Evolutionary conservation across 345 rosid species (phyloP).

Genomic region (Crucihimalaya himalaica): DNA sequence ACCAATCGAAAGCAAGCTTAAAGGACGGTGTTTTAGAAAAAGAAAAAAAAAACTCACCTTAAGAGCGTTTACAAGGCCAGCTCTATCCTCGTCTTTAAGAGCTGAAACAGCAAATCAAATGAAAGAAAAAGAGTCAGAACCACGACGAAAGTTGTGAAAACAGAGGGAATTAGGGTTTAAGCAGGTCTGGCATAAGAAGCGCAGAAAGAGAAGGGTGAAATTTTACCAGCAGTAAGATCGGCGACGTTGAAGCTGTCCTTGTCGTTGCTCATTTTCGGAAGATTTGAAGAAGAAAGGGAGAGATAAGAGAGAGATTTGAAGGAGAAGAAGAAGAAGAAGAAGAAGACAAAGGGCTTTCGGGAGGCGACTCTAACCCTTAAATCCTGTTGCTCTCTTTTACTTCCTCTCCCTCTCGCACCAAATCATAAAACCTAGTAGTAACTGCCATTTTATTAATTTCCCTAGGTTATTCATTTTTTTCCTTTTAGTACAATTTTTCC

Average conservation of each 20-base stretch:
- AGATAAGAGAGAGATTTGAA: not conserved
- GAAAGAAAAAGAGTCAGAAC: not conserved
- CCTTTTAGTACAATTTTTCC: too few relatives aligned
- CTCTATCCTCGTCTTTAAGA: slow-evolving; percentile 60
- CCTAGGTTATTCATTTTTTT: too few relatives aligned
- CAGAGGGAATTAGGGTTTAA: not conserved
- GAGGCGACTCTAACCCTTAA: slow-evolving; percentile 23
- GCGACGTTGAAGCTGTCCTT: slow-evolving; percentile 64
- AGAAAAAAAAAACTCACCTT: slow-evolving; percentile 47
- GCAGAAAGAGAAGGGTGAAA: not conserved
- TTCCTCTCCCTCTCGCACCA: not conserved
- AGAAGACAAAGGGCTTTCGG: not conserved
- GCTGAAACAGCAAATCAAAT: slow-evolving; percentile 39
- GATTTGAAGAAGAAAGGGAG: slow-evolving; percentile 6
- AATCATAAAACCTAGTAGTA: slow-evolving; percentile 14
- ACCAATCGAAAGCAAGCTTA: not conserved
- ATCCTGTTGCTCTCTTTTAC: not conserved
- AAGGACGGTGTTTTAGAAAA: not conserved
- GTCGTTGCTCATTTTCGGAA: slow-evolving; percentile 55
- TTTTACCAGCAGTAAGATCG: slow-evolving; percentile 63
- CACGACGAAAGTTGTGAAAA: not conserved
- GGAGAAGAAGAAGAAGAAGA: not conserved
- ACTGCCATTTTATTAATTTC: too few relatives aligned
- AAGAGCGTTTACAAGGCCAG: slow-evolving; percentile 63
- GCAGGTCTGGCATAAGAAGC: not conserved